phyloP scores from a whole-genome alignment of 306 rosid species.

The Rosa persica region DNA sequence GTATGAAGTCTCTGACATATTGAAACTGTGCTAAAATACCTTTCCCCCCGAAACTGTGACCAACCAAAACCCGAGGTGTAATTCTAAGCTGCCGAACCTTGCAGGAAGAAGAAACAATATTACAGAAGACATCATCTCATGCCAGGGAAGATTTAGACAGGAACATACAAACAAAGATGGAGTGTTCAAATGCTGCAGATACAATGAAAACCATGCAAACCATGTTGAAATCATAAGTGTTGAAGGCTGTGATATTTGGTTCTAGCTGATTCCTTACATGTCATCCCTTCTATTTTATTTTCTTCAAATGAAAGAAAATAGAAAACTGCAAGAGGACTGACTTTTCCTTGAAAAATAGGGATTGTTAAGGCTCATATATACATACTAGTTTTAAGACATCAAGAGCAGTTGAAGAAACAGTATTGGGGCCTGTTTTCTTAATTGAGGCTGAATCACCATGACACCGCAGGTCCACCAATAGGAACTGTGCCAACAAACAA shows the following conservation, averaged over 20 bases:
- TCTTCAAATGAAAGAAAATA: background rate
- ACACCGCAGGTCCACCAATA: slow-evolving; percentile 84
- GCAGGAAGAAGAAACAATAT: slow-evolving; percentile 29
- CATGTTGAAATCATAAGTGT: background rate
- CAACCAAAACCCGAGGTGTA: slow-evolving; percentile 85
- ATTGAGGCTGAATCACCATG: slow-evolving; percentile 84
- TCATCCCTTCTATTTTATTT: background rate
- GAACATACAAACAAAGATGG: background rate
- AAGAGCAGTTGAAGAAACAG: slow-evolving; percentile 81
- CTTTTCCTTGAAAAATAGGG: background rate
- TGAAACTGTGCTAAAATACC: slow-evolving; percentile 38
- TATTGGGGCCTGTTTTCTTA: slow-evolving; percentile 67
- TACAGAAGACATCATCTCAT: background rate
- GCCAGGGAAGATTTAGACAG: background rate
- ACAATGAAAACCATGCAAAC: background rate
- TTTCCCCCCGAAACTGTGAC: slow-evolving; percentile 98
- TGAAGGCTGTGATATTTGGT: background rate
- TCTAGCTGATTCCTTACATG: background rate
- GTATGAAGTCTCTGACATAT: background rate
- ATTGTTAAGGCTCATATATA: slow-evolving; percentile 17
- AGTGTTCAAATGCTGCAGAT: background rate
- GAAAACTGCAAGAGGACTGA: background rate
- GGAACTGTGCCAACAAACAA: slow-evolving; percentile 55
- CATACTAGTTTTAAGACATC: slow-evolving; percentile 86
- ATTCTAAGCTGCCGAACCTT: slow-evolving; percentile 77